A percentile compares a stretch with the other conserved stretches of the same genome.
These are phyloP conservation scores for Aspergillus floridensis DNA, from an alignment of 2,329 filamentous ascomycete genomes.

Conservation along the genomic window DNA sequence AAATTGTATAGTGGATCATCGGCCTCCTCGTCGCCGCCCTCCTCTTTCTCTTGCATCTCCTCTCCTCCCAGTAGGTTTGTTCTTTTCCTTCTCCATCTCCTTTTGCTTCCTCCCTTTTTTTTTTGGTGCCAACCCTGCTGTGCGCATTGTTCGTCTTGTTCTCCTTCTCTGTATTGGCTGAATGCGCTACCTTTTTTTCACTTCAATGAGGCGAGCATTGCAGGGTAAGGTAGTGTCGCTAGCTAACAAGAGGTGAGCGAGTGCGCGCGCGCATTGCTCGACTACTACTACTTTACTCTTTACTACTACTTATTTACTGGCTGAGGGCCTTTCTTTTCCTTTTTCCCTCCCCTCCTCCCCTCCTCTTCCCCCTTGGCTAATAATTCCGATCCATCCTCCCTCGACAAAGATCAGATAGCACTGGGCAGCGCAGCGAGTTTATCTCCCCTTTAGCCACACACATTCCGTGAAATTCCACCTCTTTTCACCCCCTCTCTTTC, in stretches of 20 bases:
- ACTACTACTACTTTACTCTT: not conserved
- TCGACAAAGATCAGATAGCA: not conserved
- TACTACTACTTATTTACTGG: too few relatives aligned
- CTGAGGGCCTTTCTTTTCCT: not conserved
- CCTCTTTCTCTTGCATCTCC: slow-evolving; percentile 15
- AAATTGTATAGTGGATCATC: slow-evolving; percentile 16
- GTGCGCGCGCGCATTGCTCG: not conserved
- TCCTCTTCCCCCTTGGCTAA: not conserved
- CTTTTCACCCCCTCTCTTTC: not conserved
- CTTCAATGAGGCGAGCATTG: not conserved
- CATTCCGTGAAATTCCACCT: not conserved
- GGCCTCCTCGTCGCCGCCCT: slow-evolving; percentile 11
- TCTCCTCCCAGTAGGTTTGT: too few relatives aligned
- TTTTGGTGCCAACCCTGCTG: not conserved
- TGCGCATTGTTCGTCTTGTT: not conserved
- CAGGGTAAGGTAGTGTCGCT: not conserved
- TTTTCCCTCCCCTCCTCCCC: not conserved
- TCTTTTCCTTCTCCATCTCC: slow-evolving; percentile 17
- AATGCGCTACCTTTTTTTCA: too few relatives aligned
- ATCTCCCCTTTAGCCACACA: not conserved
- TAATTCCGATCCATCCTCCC: not conserved
- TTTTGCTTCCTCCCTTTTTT: not conserved
- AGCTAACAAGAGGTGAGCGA: not conserved
- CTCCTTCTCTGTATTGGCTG: not conserved
- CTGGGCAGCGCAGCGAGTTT: not conserved